Conservation (phyloP, 78 protist genomes). For the Monosiga brevicollis region DNA sequence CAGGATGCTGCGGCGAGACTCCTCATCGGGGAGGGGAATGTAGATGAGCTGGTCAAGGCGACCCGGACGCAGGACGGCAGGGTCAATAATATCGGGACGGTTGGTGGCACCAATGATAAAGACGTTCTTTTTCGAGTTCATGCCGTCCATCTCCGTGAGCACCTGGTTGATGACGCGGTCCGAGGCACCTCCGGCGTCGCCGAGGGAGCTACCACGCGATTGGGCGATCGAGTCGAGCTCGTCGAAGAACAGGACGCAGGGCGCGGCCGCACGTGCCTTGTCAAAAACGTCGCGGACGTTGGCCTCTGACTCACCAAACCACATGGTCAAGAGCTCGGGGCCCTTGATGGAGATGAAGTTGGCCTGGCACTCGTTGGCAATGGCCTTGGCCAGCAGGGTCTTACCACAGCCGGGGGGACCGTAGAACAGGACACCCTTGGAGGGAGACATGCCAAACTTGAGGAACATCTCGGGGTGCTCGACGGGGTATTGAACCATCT, state of each 20-base stretch:
- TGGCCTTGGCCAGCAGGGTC: conserved; percentile 99
- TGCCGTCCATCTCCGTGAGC: conserved; percentile 99
- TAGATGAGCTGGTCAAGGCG: conserved; percentile 96
- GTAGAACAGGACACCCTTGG: conserved; percentile 97
- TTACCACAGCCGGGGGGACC: conserved; percentile 99
- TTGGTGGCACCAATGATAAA: conserved; percentile 99
- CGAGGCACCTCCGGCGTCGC: conserved; percentile 99
- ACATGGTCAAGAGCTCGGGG: conserved; percentile 98
- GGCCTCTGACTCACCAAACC: conserved; percentile 99
- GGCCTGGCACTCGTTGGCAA: conserved; percentile 99
- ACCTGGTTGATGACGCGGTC: conserved; percentile 99
- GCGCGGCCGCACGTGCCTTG: conserved; percentile 99
- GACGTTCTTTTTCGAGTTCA: conserved; percentile 96
- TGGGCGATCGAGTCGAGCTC: conserved; percentile 98
- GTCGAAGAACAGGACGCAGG: conserved; percentile 99
- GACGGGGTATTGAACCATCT: conserved; percentile 97
- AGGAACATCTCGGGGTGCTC: conserved; percentile 98
- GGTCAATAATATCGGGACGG: conserved; percentile 99
- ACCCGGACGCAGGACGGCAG: conserved; percentile 99
- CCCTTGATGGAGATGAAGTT: conserved; percentile 99
- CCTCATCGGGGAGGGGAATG: conserved; percentile 99
- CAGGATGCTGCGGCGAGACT: conserved; percentile 81
- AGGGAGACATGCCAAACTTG: conserved; percentile 97
- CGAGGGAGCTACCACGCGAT: conserved; percentile 88
- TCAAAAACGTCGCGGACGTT: conserved; percentile 99